Base-by-base conservation (phyloP, 352 stramenopile species). In the Globisporangium middletonii region DNA sequence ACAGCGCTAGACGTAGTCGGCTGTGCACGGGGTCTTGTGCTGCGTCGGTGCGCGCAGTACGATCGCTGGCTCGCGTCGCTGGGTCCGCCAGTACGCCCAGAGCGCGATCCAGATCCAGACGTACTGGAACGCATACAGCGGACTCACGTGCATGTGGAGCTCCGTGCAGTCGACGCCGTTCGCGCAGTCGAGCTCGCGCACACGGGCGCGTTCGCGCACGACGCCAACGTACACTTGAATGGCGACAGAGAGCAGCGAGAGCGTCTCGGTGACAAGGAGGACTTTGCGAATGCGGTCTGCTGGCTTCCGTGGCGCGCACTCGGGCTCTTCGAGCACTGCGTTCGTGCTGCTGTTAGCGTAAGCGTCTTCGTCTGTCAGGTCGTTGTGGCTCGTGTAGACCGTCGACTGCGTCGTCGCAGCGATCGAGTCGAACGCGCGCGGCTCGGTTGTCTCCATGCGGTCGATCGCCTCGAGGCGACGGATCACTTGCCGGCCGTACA, bases 151-250 rank as follows among this genome's bases (percentile, higher is more conserved):
- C 26, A 63, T 53, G n/a, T 67, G 60, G 43, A 89, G 50, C 30
- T 61, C 61, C 9, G 75, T 68, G 47, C 79, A 89, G 18, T 64
- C 47, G 18, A 79, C 53, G 8, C 77, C 79, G 38, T 88, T 88
- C 12, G 79, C 77, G 33, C 79, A 89, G 4, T 72, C 65, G 28
- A 89, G 68, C 52, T 85, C 79, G 3, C 65, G 18, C 7, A 57
- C 47, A 16, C 51, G 57, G 3, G 58, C 52, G 13, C 55, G 60
- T 3, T 46, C 65, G 27, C 68, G 63, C 4, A 42, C 62, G 16
- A 81, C 54, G 2, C 64, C 75, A 35, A 79, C 71, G 64, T 77
- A 80, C 43, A 88, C 71, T 64, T 77, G 41, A 0, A 63, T 68
- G 2, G 53, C 63, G 43, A 78, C 59, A 46, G 71, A 77, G n/a